Evolutionary conservation across 768 basidiomycete genomes (phyloP).

Genomic region (Zangia roseola): DNA sequence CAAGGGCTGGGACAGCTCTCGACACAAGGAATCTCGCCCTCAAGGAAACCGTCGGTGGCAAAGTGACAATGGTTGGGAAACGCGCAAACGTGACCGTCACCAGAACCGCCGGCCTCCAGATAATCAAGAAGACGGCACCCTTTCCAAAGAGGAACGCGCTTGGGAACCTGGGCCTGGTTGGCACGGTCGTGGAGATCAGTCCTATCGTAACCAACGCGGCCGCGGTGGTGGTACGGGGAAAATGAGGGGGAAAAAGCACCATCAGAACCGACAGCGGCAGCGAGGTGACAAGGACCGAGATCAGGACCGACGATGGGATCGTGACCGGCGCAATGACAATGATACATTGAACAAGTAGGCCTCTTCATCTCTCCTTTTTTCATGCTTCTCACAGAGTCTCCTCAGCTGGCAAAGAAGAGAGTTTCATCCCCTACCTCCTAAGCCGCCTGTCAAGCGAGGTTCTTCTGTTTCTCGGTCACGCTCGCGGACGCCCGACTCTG

Average conservation of each 20-base stretch:
- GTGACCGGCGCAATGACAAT: conserved; percentile 54
- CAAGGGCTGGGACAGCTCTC: conserved; percentile 36
- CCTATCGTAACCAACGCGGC: conserved; percentile 36
- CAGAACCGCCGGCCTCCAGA: conserved; percentile 37
- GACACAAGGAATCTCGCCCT: conserved; percentile 34
- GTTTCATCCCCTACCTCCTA: conserved; percentile 40
- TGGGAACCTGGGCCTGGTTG: conserved; percentile 76
- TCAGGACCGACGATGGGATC: conserved; percentile 31
- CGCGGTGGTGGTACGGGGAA: conserved; percentile 40
- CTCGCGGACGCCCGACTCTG: conserved; percentile 60
- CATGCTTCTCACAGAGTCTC: conserved; percentile 5
- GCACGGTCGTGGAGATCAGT: conserved; percentile 46
- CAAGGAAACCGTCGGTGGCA: conserved; percentile 34
- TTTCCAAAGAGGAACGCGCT: conserved; percentile 48
- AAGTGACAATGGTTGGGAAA: conserved; percentile 50
- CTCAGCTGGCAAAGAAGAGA: conserved; percentile 70
- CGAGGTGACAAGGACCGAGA: conserved; percentile 29
- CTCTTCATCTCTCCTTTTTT: conserved; percentile 4
- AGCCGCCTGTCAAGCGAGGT: conserved; percentile 37
- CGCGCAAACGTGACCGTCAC: conserved; percentile 45
- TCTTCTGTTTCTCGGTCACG: conserved; percentile 51
- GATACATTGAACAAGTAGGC: conserved; percentile 74
- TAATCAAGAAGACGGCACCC: conserved; percentile 22
- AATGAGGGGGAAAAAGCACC: conserved; percentile 37
- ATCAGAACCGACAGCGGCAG: conserved; percentile 33